phyloP scores from a whole-genome alignment of 371 early-diverging fungal genomes.

The Rhizomucor pusillus region DNA sequence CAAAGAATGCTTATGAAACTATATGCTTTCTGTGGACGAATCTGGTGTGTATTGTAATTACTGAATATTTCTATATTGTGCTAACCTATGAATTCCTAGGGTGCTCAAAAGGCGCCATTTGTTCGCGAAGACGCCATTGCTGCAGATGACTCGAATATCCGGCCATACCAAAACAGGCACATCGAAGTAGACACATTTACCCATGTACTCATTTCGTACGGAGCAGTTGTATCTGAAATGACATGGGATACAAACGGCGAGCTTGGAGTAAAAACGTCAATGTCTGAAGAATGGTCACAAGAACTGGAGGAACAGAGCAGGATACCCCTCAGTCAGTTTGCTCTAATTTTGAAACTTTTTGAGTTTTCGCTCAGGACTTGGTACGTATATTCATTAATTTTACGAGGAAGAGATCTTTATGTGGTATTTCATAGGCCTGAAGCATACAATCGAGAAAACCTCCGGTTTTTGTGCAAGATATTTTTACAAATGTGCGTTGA shows the following conservation, averaged over 20 bases:
- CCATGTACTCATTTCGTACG: constrained; percentile 13
- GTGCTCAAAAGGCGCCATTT: constrained; percentile 6
- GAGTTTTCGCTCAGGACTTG: constrained; percentile 30
- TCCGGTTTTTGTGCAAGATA: constrained; percentile 21
- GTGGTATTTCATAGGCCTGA: constrained; percentile 11
- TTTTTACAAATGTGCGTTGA: constrained; percentile 33
- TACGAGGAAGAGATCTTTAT: not conserved
- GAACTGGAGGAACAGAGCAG: constrained; percentile 8
- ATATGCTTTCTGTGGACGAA: constrained; percentile 26
- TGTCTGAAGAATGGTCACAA: constrained; percentile 11
- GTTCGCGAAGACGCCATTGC: not conserved
- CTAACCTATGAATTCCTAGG: constrained; percentile 5
- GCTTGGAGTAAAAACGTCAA: not conserved
- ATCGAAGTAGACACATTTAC: constrained; percentile 11
- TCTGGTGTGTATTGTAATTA: constrained; percentile 11
- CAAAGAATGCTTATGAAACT: constrained; percentile 30
- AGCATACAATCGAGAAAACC: constrained; percentile 22
- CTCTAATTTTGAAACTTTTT: constrained; percentile 28
- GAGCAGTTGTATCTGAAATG: constrained; percentile 12
- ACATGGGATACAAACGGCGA: not conserved
- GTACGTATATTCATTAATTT: constrained; percentile 3
- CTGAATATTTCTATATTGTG: not conserved
- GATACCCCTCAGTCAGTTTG: constrained; percentile 29
- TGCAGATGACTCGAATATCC: not conserved
- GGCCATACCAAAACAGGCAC: constrained; percentile 8